A percentile compares a stretch with the other conserved stretches of the same genome.
Conservation (phyloP, 1,284 basidiomycete species). For the Ceratobasidium sp. region DNA sequence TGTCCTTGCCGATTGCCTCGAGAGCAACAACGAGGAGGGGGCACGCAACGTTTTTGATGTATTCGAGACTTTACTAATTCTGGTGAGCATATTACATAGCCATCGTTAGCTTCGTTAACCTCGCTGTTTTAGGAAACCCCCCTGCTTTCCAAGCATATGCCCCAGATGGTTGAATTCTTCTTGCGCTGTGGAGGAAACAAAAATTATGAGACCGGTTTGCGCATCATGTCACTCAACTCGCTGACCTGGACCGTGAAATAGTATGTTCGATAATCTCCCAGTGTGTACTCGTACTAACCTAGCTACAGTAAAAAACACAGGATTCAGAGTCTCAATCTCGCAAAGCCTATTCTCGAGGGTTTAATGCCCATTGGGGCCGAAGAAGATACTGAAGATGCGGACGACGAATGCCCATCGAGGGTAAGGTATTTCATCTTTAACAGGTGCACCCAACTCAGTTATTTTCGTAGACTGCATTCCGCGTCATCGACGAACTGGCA, state of each 20-base stretch:
- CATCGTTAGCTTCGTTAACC: slow-evolving; percentile 36
- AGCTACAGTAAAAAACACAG: slow-evolving; percentile 92
- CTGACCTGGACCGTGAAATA: slow-evolving; percentile 97
- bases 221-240: slow-evolving; percentile 93
- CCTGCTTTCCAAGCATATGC: slow-evolving; percentile 89
- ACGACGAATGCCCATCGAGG: slow-evolving; percentile 91
- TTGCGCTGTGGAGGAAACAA: slow-evolving; percentile 87
- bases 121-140: slow-evolving; percentile 81
- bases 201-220: slow-evolving; percentile 82
- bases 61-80: slow-evolving; percentile 93
- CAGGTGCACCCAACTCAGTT: slow-evolving; percentile 37
- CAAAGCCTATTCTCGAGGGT: slow-evolving; percentile 88
- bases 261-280: slow-evolving; percentile 60
- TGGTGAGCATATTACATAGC: slow-evolving; percentile 66
- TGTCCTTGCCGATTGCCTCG: slow-evolving; percentile 91
- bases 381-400: slow-evolving; percentile 86
- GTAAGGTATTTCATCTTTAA: slow-evolving; percentile 63
- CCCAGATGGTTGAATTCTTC: slow-evolving; percentile 91
- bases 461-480: slow-evolving; percentile 81
- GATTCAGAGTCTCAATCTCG: slow-evolving; percentile 89
- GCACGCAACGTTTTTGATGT: slow-evolving; percentile 95
- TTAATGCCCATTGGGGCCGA: slow-evolving; percentile 96
- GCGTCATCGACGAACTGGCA: slow-evolving; percentile 94
- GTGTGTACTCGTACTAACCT: slow-evolving; percentile 9
- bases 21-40: slow-evolving; percentile 82